Conservation (phyloP, 2,329 filamentous ascomycete genomes). For the Penicillium corylophilum region DNA sequence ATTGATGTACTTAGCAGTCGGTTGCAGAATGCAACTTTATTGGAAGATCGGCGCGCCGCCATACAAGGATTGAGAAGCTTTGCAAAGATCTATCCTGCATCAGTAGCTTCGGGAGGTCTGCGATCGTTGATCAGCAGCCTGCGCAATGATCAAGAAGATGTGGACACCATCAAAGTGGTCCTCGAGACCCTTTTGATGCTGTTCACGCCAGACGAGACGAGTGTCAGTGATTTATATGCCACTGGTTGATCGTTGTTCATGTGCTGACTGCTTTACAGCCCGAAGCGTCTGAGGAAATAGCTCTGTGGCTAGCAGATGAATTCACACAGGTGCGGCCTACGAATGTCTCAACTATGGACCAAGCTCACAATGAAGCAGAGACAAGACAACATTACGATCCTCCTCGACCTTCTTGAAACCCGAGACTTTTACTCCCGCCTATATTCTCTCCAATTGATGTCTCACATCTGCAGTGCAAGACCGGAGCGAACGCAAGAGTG, state of each 20-base stretch:
- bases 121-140: conserved; percentile 82
- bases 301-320: conserved; percentile 93
- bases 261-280: conserved; percentile 54
- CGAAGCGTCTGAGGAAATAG: conserved; percentile 94
- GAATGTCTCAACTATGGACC: conserved; percentile 8
- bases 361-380: conserved; percentile 60
- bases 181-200: conserved; percentile 94
- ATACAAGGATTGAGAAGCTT: conserved; percentile 93
- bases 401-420: conserved; percentile 85
- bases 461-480: conserved; percentile 78
- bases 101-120: conserved; percentile 89
- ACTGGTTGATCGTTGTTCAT: neutral
- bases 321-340: conserved; percentile 73
- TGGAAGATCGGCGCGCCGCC: conserved; percentile 91
- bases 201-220: conserved; percentile 68
- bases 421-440: conserved; percentile 86
- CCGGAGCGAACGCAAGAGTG: conserved; percentile 94
- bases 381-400: conserved; percentile 90
- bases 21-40: conserved; percentile 80
- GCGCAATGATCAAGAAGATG: conserved; percentile 85
- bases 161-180: conserved; percentile 92
- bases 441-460: conserved; percentile 85
- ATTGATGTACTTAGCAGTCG: conserved; percentile 87
- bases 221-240: conserved; percentile 45
- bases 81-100: conserved; percentile 92